Evolutionary conservation across 73 alveolate species (phyloP).

Genomic region (Breviolum minutum): DNA sequence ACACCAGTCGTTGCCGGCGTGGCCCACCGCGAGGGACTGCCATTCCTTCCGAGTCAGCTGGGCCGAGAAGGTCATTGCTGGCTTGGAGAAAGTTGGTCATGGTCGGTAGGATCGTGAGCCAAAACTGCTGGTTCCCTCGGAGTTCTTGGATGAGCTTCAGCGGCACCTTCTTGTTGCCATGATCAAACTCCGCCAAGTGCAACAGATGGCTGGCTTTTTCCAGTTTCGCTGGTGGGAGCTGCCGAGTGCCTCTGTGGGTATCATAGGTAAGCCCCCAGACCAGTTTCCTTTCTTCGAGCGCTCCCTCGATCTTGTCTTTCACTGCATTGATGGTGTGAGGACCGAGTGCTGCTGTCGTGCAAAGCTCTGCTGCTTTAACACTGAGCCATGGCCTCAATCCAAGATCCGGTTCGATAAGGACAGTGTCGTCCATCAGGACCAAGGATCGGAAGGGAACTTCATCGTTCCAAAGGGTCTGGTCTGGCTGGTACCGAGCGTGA

Average conservation of each 20-base stretch:
- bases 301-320: constrained; percentile 39
- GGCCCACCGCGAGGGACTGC: not conserved
- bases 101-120: constrained; percentile 27
- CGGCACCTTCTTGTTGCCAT: constrained; percentile 1
- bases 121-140: constrained; percentile 37
- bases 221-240: constrained; percentile 11
- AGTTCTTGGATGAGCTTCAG: constrained; percentile 16
- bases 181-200: constrained; percentile 8
- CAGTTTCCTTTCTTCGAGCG: not conserved
- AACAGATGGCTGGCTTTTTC: constrained; percentile 2
- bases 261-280: constrained; percentile 58
- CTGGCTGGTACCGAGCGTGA: not conserved
- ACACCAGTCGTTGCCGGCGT: not conserved
- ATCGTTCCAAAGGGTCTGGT: not conserved
- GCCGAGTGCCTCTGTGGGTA: constrained; percentile 1
- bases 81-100: not conserved
- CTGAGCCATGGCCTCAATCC: constrained; percentile 24
- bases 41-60: not conserved
- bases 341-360: not conserved
- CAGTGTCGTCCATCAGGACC: constrained; percentile 63
- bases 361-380: not conserved
- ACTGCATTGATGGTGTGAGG: constrained; percentile 42
- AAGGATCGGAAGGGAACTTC: not conserved
- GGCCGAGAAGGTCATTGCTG: constrained; percentile 24
- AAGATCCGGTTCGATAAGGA: constrained; percentile 28